A percentile compares a stretch with the other conserved stretches of the same genome.
phyloP scores from a whole-genome alignment of 78 protist genomes.

The Capsaspora owczarzaki region DNA sequence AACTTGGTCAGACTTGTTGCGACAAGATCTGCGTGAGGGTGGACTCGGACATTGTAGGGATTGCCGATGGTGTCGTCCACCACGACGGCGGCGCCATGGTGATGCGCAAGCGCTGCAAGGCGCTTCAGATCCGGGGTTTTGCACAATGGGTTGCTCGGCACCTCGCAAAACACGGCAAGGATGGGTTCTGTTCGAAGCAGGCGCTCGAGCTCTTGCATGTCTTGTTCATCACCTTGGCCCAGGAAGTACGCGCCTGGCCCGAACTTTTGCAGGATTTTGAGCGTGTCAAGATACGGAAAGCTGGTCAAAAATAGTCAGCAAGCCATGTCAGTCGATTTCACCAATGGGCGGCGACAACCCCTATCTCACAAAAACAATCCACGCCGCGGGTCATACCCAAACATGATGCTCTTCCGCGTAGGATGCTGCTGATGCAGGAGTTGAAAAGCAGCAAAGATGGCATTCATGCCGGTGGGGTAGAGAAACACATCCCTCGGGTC shows the following conservation, averaged over 20 bases:
- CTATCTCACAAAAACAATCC: neutral
- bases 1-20: slow-evolving; percentile 5
- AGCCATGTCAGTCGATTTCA: neutral
- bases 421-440: neutral
- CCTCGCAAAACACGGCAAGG: neutral
- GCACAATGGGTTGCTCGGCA: neutral
- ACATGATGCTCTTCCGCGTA: neutral
- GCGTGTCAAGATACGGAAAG: slow-evolving; percentile 15
- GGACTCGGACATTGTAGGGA: neutral
- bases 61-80: slow-evolving; percentile 20
- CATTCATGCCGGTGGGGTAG: neutral
- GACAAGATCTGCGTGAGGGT: neutral
- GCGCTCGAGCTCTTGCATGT: neutral
- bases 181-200: neutral
- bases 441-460: neutral
- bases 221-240: neutral
- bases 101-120: neutral
- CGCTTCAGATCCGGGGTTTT: neutral
- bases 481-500: neutral
- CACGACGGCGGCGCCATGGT: neutral
- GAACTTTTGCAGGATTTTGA: slow-evolving; percentile 9
- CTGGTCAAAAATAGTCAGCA: neutral
- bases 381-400: neutral
- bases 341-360: neutral
- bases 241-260: neutral